Evolutionary conservation across 225 moss, liverwort and hornwort genomes (phyloP), one percentile per base, ranked within the genome.

Genomic region (Climacium dendroides): DNA sequence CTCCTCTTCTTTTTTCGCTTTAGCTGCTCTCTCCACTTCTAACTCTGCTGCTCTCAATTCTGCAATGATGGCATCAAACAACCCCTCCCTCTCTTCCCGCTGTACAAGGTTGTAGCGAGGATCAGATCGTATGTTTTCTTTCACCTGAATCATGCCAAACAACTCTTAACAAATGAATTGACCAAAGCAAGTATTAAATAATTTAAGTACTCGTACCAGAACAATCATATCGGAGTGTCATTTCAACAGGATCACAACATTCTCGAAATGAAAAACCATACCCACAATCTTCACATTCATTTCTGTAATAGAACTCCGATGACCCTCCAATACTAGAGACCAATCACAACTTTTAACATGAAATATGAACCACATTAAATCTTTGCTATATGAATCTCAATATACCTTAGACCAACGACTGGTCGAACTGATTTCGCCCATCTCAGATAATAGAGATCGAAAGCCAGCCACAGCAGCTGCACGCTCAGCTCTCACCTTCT

Each of bases 331-430:
- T 52, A 61, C 65, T 34, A 60, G 34, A 69, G 77, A 82, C 37
- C 25, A 35, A 60, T 80, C 81, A 58, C 25, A 83, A 22, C 73
- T 79, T 60, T 17, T 29, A 70, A 52, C 50, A 78, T 75, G 80
- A 32, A 62, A 30, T 25, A 87, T 65, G 71, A 54, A 57, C 54
- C 26, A 55, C 43, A 75, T 87, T 19, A 78, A 84, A 81, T 48
- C 34, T 76, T 78, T 78, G 28, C 48, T 61, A 72, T 37, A 61
- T 84, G 81, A 61, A 84, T 78, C 25, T 78, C 58, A 55, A 37
- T 80, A 62, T 92, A 97, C 97, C 94, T 95, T 96, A 50, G 97
- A 94, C 97, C 96, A 97, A 74, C 95, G 94, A 80, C 94, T 96
- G 80, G 76, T 90, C 61, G 93, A 93, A 75, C 61, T 95, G 80